Evolutionary conservation across 306 rosid species (phyloP), one percentile per base, ranked within the genome.

Genomic region (Nissolia schottii): DNA sequence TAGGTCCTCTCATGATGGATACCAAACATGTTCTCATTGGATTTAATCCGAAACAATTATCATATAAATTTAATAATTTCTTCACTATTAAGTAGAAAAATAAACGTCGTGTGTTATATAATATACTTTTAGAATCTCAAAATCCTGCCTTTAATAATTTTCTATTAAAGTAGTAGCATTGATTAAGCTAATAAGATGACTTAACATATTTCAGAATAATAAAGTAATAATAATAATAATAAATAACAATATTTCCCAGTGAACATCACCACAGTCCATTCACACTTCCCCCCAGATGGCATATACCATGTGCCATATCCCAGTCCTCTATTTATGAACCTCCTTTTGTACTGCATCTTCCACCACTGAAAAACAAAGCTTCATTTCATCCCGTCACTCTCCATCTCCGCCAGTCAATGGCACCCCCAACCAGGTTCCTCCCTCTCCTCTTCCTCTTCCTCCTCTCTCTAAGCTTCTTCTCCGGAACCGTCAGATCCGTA

Each of bases 401-500:
- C 18, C 51, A 71, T 32, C 53, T 15, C 50, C 35, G 38, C 38
- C 0, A 7, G 11, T 15, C 51, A 0, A 82, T 84, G 85, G 87
- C 75, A 15, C 62, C 20, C 50, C 15, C 49, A n/a, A 4, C 14
- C 0, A 8, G 45, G 64, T 18, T 81, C 53, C 59, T 81, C 65
- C 56, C 64, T 28, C 67, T 67, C 32, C 29, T 76, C 11, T 45
- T 67, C 32, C 29, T 76, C 11, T 45, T 74, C 22, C 57, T 74
- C 11, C 77, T 86, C 65, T 32, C 38, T 0, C 41, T 81, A 57
- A 24, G 79, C 58, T 20, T 78, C 80, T 22, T 79, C 80, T 10
- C 76, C 37, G 28, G 29, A 29, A 69, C 68, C 60, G 76, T 84
- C 27, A 65, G 32, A 12, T 79, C 84, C 7, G 90, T 81, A 79